Conservation (phyloP, 1,139 yeast species). For the Dujonia santamariae region DNA sequence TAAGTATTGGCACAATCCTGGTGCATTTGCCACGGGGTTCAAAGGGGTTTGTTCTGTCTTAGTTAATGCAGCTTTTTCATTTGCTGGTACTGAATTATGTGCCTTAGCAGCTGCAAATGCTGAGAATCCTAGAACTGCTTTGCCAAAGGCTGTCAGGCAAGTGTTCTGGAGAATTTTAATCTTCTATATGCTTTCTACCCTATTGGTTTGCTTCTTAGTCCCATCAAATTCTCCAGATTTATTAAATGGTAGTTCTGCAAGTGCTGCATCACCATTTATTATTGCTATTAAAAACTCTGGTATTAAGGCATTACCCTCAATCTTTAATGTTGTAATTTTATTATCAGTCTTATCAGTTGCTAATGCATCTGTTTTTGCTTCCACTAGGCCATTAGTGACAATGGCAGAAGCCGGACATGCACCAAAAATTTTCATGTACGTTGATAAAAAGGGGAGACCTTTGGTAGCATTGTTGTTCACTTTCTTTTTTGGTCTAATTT, state of each 20-base stretch:
- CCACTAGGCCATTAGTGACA: slow-evolving; percentile 39
- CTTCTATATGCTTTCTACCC: slow-evolving; percentile 35
- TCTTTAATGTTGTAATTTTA: slow-evolving; percentile 41
- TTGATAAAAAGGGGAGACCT: slow-evolving; percentile 42
- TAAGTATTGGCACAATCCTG: slow-evolving; percentile 21
- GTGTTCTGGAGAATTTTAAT: slow-evolving; percentile 33
- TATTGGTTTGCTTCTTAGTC: slow-evolving; percentile 36
- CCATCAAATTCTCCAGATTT: slow-evolving; percentile 30
- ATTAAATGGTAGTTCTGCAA: slow-evolving; percentile 24
- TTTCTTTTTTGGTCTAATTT: slow-evolving; percentile 34
- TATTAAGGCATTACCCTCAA: slow-evolving; percentile 39
- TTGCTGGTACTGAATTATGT: slow-evolving; percentile 40
- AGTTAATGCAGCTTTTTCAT: slow-evolving; percentile 38
- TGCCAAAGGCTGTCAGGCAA: slow-evolving; percentile 38
- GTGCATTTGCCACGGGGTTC: slow-evolving; percentile 40
- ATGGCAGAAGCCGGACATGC: slow-evolving; percentile 42
- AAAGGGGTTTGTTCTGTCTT: no score
- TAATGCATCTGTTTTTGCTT: slow-evolving; percentile 43
- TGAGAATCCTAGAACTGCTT: slow-evolving; percentile 32
- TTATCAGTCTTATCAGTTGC: slow-evolving; percentile 44
- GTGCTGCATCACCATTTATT: slow-evolving; percentile 53
- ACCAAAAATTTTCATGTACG: slow-evolving; percentile 32
- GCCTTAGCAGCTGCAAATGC: slow-evolving; percentile 42
- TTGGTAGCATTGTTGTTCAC: slow-evolving; percentile 33
- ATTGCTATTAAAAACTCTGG: slow-evolving; percentile 57